These are phyloP conservation scores for Eimeria sp. DNA, from an alignment of 169 alveolate genomes.

Conservation along the genomic window DNA sequence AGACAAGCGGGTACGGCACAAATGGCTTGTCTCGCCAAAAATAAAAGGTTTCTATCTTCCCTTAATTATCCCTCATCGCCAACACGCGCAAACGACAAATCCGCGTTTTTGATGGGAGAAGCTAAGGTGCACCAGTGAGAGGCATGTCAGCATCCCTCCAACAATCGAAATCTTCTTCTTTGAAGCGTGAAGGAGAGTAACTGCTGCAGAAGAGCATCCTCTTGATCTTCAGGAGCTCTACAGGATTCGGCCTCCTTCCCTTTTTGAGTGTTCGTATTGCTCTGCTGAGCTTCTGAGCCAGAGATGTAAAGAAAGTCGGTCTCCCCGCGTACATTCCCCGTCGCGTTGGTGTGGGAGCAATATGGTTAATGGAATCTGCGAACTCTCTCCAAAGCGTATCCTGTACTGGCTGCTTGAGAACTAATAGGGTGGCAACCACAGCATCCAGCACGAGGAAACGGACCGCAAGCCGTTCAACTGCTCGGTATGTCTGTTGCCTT, in stretches of 20 bases:
- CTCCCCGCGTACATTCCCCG: neutral
- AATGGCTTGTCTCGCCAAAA: neutral
- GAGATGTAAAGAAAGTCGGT: neutral
- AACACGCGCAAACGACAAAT: neutral
- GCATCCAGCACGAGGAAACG: conserved; percentile 13
- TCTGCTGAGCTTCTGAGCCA: neutral
- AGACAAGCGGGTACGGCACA: neutral
- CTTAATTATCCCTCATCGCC: neutral
- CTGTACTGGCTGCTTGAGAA: neutral
- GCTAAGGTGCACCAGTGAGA: neutral
- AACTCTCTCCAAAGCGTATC: neutral
- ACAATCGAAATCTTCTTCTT: neutral
- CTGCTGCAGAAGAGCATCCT: conserved; percentile 8
- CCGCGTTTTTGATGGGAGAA: neutral
- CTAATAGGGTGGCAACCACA: neutral
- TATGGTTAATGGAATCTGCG: neutral
- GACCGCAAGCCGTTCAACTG: neutral
- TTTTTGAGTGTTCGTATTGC: neutral
- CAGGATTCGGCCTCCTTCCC: neutral
- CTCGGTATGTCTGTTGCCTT: neutral
- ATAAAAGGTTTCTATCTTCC: neutral
- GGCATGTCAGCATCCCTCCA: neutral
- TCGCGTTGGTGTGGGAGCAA: neutral
- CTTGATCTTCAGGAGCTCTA: neutral
- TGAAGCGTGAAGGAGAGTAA: neutral